Conservation (phyloP, 164 flowering plant species). For the Piper longum region DNA sequence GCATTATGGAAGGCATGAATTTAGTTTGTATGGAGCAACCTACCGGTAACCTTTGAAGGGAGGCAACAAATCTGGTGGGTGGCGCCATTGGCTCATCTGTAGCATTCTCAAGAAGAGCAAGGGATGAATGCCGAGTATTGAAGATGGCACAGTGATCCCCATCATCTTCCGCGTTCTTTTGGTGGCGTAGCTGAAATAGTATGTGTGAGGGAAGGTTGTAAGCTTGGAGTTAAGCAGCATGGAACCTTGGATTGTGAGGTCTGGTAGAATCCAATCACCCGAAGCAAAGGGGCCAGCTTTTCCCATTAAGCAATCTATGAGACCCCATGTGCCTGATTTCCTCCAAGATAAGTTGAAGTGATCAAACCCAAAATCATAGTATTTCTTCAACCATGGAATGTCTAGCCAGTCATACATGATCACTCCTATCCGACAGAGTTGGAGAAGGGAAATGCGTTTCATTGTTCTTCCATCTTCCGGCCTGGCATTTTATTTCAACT, state of each 20-base stretch:
- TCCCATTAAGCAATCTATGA: conserved; percentile 67
- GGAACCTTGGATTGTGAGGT: conserved; percentile 89
- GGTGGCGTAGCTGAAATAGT: conserved; percentile 93
- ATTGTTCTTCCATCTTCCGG: conserved; percentile 73
- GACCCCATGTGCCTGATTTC: conserved; percentile 71
- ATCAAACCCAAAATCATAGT: conserved; percentile 89
- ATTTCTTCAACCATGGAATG: conserved; percentile 63
- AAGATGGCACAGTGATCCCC: conserved; percentile 73
- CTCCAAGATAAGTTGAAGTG: conserved; percentile 80
- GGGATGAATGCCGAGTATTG: conserved; percentile 66
- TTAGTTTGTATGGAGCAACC: conserved; percentile 1
- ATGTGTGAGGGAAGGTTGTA: conserved; percentile 71
- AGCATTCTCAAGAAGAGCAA: conserved; percentile 66
- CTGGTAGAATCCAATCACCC: conserved; percentile 96
- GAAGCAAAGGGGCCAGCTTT: conserved; percentile 91
- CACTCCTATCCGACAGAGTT: conserved; percentile 69
- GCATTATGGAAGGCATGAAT: not conserved
- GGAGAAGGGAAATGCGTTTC: conserved; percentile 67
- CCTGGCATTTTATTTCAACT: conserved; percentile 19
- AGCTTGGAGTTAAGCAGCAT: conserved; percentile 43
- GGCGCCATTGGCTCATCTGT: conserved; percentile 86
- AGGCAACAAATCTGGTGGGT: conserved; percentile 52
- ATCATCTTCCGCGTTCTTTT: conserved; percentile 61
- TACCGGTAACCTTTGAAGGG: conserved; percentile 97
- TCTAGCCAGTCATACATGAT: conserved; percentile 84